Percentiles rank a stretch among this genome's conserved stretches.
These are phyloP conservation scores for Cutaneotrichosporon sp. DNA, from an alignment of 1,284 basidiomycete genomes.

Conservation along the genomic window DNA sequence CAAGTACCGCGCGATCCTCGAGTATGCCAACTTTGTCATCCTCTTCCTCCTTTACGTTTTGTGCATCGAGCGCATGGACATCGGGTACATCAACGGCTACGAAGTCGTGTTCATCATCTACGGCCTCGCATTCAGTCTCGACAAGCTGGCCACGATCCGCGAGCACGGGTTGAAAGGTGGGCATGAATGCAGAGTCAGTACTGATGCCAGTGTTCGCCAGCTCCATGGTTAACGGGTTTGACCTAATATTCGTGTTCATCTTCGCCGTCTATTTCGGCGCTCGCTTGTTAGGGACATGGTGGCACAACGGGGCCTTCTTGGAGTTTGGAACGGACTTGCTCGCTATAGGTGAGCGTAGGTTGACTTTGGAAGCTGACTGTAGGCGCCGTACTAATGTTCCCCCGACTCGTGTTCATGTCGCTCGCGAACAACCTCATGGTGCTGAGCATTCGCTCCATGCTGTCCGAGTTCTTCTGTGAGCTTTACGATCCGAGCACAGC, in stretches of 20 bases:
- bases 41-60: conserved; percentile 77
- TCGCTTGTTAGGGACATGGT: conserved; percentile 64
- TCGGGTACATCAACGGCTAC: conserved; percentile 58
- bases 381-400: conserved; percentile 81
- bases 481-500: conserved; percentile 28
- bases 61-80: conserved; percentile 69
- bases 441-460: conserved; percentile 47
- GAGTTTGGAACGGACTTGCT: conserved; percentile 41
- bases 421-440: conserved; percentile 72
- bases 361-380: conserved; percentile 29
- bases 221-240: conserved; percentile 66
- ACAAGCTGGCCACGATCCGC: conserved; percentile 88
- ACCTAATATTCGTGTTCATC: conserved; percentile 67
- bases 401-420: conserved; percentile 80
- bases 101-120: conserved; percentile 78
- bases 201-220: conserved; percentile 40
- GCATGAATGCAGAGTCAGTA: not conserved
- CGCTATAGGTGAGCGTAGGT: conserved; percentile 32
- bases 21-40: conserved; percentile 75
- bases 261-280: conserved; percentile 69
- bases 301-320: conserved; percentile 57
- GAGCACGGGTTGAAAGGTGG: conserved; percentile 75
- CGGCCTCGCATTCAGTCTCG: conserved; percentile 76
- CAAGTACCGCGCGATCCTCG: conserved; percentile 78
- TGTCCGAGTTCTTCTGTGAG: conserved; percentile 49